Percentiles rank a stretch among this genome's conserved stretches.
phyloP scores from a whole-genome alignment of 495 filamentous ascomycete genomes.

The Aspergillus panamensis region DNA sequence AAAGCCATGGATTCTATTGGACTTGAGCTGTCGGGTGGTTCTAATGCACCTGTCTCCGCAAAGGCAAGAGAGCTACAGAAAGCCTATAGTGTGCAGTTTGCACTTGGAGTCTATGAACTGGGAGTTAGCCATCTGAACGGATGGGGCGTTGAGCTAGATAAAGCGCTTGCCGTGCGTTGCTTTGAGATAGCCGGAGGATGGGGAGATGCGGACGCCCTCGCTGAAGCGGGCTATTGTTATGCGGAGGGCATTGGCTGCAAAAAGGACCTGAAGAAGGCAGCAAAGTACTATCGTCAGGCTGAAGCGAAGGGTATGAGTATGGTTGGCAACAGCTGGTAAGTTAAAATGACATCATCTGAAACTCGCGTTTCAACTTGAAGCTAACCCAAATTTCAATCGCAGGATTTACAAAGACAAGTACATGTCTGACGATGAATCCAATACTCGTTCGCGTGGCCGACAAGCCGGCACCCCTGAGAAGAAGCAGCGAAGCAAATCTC shows the following conservation, averaged over 20 bases:
- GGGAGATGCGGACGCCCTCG: conserved; percentile 94
- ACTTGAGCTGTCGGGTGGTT: conserved; percentile 77
- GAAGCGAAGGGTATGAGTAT: conserved; percentile 93
- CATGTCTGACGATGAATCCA: conserved; percentile 67
- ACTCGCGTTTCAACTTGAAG: background rate
- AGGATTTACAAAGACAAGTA: conserved; percentile 97
- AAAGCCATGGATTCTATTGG: conserved; percentile 84
- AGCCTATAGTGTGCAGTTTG: conserved; percentile 83
- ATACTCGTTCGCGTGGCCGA: conserved; percentile 35
- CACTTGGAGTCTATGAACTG: conserved; percentile 90
- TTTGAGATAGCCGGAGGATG: conserved; percentile 96
- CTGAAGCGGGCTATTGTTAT: conserved; percentile 85
- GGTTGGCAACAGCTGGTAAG: conserved; percentile 96
- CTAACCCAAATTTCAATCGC: conserved; percentile 11
- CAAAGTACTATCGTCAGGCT: conserved; percentile 83
- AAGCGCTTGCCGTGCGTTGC: conserved; percentile 78
- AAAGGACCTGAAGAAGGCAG: conserved; percentile 94
- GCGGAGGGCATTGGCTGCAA: conserved; percentile 82
- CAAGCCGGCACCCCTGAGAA: conserved; percentile 46
- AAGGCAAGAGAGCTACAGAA: conserved; percentile 65
- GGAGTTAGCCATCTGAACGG: conserved; percentile 97
- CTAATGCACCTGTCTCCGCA: conserved; percentile 60
- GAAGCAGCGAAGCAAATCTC: conserved; percentile 61
- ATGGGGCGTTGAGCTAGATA: conserved; percentile 94
- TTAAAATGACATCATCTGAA: conserved; percentile 10